These are phyloP conservation scores for Rhododendron kiyosumense DNA, from an alignment of 148 eudicot species.

Conservation along the genomic window DNA sequence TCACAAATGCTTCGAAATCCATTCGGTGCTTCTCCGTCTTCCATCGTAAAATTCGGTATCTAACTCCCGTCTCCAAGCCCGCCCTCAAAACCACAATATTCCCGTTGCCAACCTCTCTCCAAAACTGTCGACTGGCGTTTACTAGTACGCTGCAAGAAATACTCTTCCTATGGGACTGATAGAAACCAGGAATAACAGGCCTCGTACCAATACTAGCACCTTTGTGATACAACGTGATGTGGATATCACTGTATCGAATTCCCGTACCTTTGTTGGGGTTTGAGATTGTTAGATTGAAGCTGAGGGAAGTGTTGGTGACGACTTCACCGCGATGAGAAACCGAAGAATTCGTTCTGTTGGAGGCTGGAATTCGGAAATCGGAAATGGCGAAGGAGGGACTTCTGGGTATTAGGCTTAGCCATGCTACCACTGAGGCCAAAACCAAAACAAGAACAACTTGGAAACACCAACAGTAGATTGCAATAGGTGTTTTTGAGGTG, in stretches of 20 bases:
- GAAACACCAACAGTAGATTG: constrained; percentile 21
- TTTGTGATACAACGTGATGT: not conserved
- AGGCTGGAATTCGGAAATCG: not conserved
- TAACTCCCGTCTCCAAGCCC: constrained; percentile 13
- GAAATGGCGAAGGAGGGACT: constrained; percentile 17
- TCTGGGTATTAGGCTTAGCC: constrained; percentile 22
- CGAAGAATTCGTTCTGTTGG: not conserved
- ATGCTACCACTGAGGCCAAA: constrained; percentile 9
- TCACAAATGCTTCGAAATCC: constrained; percentile 12
- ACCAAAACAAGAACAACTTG: constrained; percentile 16
- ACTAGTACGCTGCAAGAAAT: not conserved
- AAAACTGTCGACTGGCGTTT: not conserved
- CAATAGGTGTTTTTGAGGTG: not conserved
- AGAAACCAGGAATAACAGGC: constrained; percentile 10
- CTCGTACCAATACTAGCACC: constrained; percentile 1
- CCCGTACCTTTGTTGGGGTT: constrained; percentile 31
- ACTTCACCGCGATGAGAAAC: not conserved
- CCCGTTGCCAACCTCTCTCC: not conserved
- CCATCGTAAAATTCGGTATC: constrained; percentile 21
- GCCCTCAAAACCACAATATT: not conserved
- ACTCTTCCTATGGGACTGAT: constrained; percentile 20
- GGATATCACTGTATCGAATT: constrained; percentile 15
- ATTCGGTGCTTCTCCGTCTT: constrained; percentile 17
- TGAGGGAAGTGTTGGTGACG: not conserved
- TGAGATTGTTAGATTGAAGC: constrained; percentile 12